Base-by-base conservation (phyloP, 805 yeast species). In the Spathaspora boniae region DNA sequence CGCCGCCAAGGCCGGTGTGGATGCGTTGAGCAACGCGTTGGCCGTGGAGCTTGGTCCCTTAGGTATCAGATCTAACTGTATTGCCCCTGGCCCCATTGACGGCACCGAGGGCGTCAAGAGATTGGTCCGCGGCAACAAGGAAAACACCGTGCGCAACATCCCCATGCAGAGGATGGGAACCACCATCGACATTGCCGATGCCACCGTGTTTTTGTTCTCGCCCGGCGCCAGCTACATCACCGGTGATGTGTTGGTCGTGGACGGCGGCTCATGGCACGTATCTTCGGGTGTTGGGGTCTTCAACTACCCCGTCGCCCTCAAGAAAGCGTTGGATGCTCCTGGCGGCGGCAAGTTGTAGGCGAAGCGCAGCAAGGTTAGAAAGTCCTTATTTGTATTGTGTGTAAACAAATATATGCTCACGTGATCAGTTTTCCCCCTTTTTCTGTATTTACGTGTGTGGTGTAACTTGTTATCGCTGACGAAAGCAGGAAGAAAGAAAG, bases 1-100 rank as follows among this genome's bases (percentile, higher is more conserved):
- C 4, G 96, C 97, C 0, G 97, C 97, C 3, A 89, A 88, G 60
- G 95, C 97, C 2, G 98, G 96, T n/a, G 75, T 89, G 20, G 98
- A 89, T 56, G 93, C 96, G 2, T 67, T 89, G 24, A 78, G 87
- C 14, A 80, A 82, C 45, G 82, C 87, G 1, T 58, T 88, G 38
- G 95, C 96, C 1, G 91, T 87, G 5, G 97, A 89, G 58, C 68
- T 86, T 37, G 97, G 96, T 1, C 95, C 96, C 2, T 56, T 86
- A 40, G 97, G 97, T 4, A 74, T 89, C 32, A 72, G 91, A 39
- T 74, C 80, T 33, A 89, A 89, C 56, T 78, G 84, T 50, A 74
- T 89, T 43, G 96, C 96, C 1, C 98, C 97, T 0, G 98, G 97
- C 8, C 80, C 86, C 9, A 88, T 88, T 47, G 84, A 61, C 3